Conservation (phyloP, 306 rosid genomes). For the Biancaea sappan region DNA sequence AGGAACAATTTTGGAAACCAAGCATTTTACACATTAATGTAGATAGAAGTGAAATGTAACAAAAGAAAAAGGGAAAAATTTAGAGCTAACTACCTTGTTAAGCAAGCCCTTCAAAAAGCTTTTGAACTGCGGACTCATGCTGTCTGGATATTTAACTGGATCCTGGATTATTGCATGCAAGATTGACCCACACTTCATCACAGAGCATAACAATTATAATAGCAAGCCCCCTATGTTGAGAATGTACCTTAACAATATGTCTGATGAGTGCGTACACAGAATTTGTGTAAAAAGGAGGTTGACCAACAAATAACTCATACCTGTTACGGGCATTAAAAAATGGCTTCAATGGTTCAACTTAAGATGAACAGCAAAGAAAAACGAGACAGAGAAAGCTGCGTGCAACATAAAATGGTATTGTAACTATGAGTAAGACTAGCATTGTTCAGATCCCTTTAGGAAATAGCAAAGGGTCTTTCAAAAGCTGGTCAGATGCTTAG, state of each 20-base stretch:
- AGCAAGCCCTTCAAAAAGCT: conserved; percentile 92
- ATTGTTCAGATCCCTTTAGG: conserved; percentile 25
- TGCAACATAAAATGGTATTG: conserved; percentile 22
- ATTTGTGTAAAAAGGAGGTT: conserved; percentile 97
- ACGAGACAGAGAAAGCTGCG: conserved; percentile 7
- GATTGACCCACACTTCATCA: conserved; percentile 32
- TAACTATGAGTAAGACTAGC: conserved; percentile 20
- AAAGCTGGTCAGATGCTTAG: not conserved
- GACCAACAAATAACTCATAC: conserved; percentile 98
- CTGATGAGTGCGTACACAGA: conserved; percentile 94
- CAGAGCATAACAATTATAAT: conserved; percentile 4
- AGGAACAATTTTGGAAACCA: conserved; percentile 33
- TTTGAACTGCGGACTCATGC: conserved; percentile 79
- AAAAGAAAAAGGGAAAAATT: conserved; percentile 27
- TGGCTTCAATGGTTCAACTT: conserved; percentile 38
- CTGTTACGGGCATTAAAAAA: conserved; percentile 49
- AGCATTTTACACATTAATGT: conserved; percentile 11
- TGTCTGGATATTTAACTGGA: conserved; percentile 95
- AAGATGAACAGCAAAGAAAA: conserved; percentile 31
- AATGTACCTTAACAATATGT: conserved; percentile 91
- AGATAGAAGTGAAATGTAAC: conserved; percentile 32
- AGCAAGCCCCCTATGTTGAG: conserved; percentile 4
- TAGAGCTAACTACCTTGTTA: conserved; percentile 71
- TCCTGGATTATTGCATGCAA: conserved; percentile 61
- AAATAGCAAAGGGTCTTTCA: conserved; percentile 15